Conservation (phyloP, 306 rosid species). For the Oemleria cerasiformis region DNA sequence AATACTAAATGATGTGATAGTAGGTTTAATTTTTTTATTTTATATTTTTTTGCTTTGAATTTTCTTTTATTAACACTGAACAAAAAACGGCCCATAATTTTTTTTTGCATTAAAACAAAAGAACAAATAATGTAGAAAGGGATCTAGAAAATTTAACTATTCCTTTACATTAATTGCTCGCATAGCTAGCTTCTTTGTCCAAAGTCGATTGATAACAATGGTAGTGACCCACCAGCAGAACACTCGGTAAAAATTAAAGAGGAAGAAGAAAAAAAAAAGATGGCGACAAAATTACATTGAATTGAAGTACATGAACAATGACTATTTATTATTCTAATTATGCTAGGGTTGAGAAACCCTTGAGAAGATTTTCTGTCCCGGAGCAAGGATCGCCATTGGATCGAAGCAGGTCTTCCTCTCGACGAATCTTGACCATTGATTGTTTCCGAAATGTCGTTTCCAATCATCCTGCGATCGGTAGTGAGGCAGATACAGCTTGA, state of each 20-base stretch:
- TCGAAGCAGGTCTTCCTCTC: conserved; percentile 60
- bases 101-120: neutral
- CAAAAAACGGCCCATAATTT: neutral
- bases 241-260: neutral
- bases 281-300: conserved; percentile 16
- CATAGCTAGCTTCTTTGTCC: conserved; percentile 13
- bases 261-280: neutral
- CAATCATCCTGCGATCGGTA: conserved; percentile 62
- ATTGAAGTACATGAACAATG: neutral
- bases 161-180: conserved; percentile 25
- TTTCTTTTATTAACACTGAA: no score
- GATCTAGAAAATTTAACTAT: conserved; percentile 8
- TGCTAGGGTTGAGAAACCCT: conserved; percentile 34
- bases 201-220: conserved; percentile 18
- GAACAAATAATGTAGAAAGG: neutral
- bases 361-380: conserved; percentile 77
- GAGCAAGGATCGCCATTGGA: conserved; percentile 83
- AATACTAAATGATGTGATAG: no score
- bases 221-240: conserved; percentile 13
- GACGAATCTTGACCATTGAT: conserved; percentile 57
- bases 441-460: conserved; percentile 70
- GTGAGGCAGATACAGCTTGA: conserved; percentile 85
- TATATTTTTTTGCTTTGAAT: no score
- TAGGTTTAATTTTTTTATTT: no score
- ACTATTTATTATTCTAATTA: neutral